phyloP scores from a whole-genome alignment of 805 yeast species.

The Jamesozyma spencerorum region DNA sequence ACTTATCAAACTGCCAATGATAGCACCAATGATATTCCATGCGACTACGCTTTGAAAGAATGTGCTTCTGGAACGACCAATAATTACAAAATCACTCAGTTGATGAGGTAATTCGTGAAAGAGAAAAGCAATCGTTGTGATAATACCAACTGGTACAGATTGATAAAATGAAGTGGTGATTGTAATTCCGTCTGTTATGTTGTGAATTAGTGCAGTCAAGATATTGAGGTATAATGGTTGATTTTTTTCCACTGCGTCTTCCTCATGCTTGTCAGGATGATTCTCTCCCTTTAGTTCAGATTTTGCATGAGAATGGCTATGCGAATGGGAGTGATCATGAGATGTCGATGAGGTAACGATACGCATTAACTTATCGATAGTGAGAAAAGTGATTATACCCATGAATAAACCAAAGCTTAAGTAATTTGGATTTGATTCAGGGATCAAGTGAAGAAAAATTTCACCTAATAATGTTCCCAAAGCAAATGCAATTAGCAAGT shows the following conservation, averaged over 20 bases:
- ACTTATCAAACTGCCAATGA: constrained; percentile 57
- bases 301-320: constrained; percentile 39
- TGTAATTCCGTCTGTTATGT: constrained; percentile 70
- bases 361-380: constrained; percentile 54
- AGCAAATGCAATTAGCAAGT: constrained; percentile 54
- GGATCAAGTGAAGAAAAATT: constrained; percentile 60
- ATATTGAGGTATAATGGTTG: constrained; percentile 51
- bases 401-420: constrained; percentile 48
- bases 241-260: constrained; percentile 16
- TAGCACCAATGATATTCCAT: constrained; percentile 49
- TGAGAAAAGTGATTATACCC: constrained; percentile 52
- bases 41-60: constrained; percentile 2
- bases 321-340: constrained; percentile 30
- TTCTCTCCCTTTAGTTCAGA: constrained; percentile 10
- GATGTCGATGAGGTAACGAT: constrained; percentile 26
- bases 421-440: constrained; percentile 39
- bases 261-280: constrained; percentile 10
- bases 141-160: constrained; percentile 50
- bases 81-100: constrained; percentile 68
- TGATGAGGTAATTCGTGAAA: constrained; percentile 79
- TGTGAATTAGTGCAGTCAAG: constrained; percentile 64
- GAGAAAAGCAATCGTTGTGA: constrained; percentile 61
- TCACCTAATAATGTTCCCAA: constrained; percentile 72
- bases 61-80: constrained; percentile 37
- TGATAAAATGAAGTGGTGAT: constrained; percentile 61